Evolutionary conservation across 139 green algal species (phyloP).

Genomic region (Micractinium conductrix): DNA sequence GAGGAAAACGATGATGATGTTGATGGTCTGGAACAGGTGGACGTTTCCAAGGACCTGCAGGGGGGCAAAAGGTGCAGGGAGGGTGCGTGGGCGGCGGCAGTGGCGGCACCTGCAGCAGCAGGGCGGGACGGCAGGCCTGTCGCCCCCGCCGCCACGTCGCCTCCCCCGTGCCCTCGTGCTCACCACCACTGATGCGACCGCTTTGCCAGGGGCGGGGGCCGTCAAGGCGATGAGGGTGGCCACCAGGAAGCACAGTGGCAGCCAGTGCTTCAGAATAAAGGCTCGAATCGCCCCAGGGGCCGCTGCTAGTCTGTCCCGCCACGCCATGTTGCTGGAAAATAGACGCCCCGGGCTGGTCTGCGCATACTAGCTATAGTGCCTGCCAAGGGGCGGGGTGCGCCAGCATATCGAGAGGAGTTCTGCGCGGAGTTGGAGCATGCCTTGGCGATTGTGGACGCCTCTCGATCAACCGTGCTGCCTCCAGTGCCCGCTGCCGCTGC

Average conservation of each 20-base stretch:
- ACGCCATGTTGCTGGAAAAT: too few relatives aligned
- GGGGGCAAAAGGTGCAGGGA: not conserved
- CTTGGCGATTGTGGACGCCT: too few relatives aligned
- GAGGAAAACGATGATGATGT: conserved; percentile 64
- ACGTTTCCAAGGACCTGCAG: conserved; percentile 9
- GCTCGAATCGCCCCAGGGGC: not conserved
- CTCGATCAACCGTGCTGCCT: too few relatives aligned
- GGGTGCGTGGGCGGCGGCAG: not conserved
- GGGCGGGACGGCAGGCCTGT: not conserved
- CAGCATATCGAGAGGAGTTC: too few relatives aligned
- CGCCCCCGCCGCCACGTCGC: not conserved
- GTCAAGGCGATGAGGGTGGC: not conserved
- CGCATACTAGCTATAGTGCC: too few relatives aligned
- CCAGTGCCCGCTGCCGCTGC: too few relatives aligned
- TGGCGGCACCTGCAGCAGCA: not conserved
- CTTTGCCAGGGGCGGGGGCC: not conserved
- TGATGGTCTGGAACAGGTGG: conserved; percentile 34
- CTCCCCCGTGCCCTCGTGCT: not conserved
- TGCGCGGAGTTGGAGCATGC: too few relatives aligned
- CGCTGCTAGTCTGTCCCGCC: too few relatives aligned
- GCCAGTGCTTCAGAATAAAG: conserved; percentile 19
- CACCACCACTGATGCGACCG: conserved; percentile 25
- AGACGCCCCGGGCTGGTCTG: too few relatives aligned
- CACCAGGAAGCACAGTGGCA: conserved; percentile 28
- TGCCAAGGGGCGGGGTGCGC: too few relatives aligned